phyloP scores from a whole-genome alignment of 1,284 basidiomycete species.

The Singerocomus inundabilis region DNA sequence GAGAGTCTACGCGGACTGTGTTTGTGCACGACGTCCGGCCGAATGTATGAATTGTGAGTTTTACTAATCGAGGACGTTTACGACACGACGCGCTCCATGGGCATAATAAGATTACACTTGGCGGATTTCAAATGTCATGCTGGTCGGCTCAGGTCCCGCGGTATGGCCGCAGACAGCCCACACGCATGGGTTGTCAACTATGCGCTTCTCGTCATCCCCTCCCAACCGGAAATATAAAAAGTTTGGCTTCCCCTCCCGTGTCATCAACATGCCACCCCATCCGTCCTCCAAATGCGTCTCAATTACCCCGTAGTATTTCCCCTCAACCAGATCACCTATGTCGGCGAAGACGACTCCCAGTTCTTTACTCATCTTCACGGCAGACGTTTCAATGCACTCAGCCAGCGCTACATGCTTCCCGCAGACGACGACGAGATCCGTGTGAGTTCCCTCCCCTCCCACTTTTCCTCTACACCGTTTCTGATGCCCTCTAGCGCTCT shows the following conservation, averaged over 20 bases:
- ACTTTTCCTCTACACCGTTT: not conserved
- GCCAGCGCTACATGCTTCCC: slow-evolving; percentile 55
- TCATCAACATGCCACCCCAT: slow-evolving; percentile 21
- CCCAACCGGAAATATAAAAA: slow-evolving; percentile 27
- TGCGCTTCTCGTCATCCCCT: slow-evolving; percentile 35
- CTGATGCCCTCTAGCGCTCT: slow-evolving; percentile 45
- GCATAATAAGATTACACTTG: slow-evolving; percentile 30
- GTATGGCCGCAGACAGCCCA: slow-evolving; percentile 31
- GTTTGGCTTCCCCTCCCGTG: slow-evolving; percentile 18
- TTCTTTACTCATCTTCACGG: slow-evolving; percentile 51
- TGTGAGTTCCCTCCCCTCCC: slow-evolving; percentile 33
- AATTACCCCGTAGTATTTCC: slow-evolving; percentile 35
- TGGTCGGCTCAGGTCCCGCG: slow-evolving; percentile 32
- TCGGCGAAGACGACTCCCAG: slow-evolving; percentile 45
- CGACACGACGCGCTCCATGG: slow-evolving; percentile 21
- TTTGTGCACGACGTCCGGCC: slow-evolving; percentile 85
- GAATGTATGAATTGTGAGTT: slow-evolving; percentile 24
- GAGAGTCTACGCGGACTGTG: slow-evolving; percentile 84
- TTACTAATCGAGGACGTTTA: too few relatives aligned
- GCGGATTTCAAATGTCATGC: slow-evolving; percentile 27
- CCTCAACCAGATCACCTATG: slow-evolving; percentile 36
- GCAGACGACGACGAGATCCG: slow-evolving; percentile 61
- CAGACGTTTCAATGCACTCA: slow-evolving; percentile 50
- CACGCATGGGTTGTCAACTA: slow-evolving; percentile 20
- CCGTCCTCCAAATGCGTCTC: slow-evolving; percentile 27